phyloP scores from a whole-genome alignment of 2,329 filamentous ascomycete species.

The Thermomyces lanuginosus region DNA sequence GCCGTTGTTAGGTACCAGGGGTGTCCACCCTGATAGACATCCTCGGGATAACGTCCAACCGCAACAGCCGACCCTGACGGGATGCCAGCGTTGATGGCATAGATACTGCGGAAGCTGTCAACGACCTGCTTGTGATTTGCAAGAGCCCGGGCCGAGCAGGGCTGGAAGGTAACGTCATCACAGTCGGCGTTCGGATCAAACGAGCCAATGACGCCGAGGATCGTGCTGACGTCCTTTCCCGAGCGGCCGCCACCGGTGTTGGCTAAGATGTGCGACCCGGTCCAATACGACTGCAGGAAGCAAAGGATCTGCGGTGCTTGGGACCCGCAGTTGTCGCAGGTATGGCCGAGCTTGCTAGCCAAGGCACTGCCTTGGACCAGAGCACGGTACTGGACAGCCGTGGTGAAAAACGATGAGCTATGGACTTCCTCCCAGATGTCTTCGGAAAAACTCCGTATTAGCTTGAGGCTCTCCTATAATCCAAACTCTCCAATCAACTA shows the following conservation, averaged over 20 bases:
- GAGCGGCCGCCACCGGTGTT: conserved; percentile 45
- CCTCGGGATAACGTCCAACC: conserved; percentile 54
- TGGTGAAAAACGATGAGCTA: conserved; percentile 64
- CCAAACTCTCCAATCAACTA: not conserved
- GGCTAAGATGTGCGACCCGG: conserved; percentile 46
- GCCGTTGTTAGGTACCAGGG: conserved; percentile 65
- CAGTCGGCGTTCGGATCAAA: conserved; percentile 54
- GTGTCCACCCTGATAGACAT: conserved; percentile 60
- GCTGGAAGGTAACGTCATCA: conserved; percentile 57
- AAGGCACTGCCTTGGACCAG: conserved; percentile 43
- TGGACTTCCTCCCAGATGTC: conserved; percentile 66
- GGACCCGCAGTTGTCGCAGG: conserved; percentile 43
- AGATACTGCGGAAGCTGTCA: conserved; percentile 58
- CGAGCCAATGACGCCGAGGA: conserved; percentile 49
- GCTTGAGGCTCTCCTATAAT: not conserved
- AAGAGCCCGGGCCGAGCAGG: conserved; percentile 50
- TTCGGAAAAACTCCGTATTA: conserved; percentile 3
- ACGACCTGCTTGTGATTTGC: conserved; percentile 61
- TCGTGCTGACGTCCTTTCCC: conserved; percentile 56
- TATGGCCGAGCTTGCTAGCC: conserved; percentile 46
- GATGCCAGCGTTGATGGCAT: conserved; percentile 52
- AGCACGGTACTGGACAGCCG: conserved; percentile 50
- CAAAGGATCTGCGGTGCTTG: conserved; percentile 57
- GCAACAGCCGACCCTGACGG: conserved; percentile 42
- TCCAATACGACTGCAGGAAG: conserved; percentile 62